Conservation (phyloP, 169 alveolate species). For the Plasmodium vivax region DNA sequence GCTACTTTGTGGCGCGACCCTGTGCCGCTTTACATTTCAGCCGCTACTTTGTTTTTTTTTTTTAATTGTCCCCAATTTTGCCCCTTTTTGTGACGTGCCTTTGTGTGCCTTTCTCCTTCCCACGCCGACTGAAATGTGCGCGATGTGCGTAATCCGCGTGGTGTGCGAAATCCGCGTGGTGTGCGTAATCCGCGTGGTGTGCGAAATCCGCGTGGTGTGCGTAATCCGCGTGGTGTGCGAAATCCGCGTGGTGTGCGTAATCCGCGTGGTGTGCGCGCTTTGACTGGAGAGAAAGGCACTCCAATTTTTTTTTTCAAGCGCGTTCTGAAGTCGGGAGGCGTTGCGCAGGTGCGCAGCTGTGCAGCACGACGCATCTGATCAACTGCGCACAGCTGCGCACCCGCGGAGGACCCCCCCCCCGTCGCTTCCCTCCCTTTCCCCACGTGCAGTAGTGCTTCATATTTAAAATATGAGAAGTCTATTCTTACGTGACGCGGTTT, state of each 20-base stretch:
- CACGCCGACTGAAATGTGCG: neutral
- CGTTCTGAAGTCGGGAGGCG: neutral
- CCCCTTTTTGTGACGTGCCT: neutral
- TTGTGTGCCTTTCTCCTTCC: neutral
- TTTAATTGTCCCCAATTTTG: neutral
- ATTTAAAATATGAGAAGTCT: slow-evolving; percentile 54
- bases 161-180: too few species aligned
- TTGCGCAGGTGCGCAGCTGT: neutral
- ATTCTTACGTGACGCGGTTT: slow-evolving; percentile 21
- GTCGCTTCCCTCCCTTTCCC: neutral
- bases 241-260: too few species aligned
- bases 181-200: too few species aligned
- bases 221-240: too few species aligned
- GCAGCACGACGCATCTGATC: too few species aligned
- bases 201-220: neutral
- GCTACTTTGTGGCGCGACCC: neutral
- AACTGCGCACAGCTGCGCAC: neutral
- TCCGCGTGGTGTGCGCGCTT: neutral
- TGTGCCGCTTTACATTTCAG: neutral
- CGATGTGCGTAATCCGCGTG: neutral
- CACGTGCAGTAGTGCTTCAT: slow-evolving; percentile 16
- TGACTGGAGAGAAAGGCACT: neutral
- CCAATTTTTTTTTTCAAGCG: neutral
- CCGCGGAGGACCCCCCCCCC: neutral
- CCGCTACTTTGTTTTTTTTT: neutral